phyloP scores from a whole-genome alignment of 2,329 filamentous ascomycete genomes.

The Aspergillus transmontanensis region DNA sequence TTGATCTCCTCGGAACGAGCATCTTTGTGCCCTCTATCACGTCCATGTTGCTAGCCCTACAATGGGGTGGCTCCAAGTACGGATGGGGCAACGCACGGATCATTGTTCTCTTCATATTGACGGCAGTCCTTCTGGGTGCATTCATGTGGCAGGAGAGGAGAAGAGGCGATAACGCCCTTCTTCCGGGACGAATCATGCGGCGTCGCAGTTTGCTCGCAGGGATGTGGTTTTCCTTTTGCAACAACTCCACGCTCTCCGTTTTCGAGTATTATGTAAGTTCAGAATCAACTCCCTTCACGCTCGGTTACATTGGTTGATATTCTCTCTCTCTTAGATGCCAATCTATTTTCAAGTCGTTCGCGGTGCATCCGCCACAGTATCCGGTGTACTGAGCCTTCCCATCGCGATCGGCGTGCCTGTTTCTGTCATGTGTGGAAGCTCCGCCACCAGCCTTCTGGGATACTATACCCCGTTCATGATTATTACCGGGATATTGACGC shows the following conservation, averaged over 20 bases:
- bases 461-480: slow-evolving; percentile 35
- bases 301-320: slow-evolving; percentile 24
- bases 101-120: slow-evolving; percentile 49
- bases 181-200: slow-evolving; percentile 6
- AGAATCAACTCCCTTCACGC: background rate
- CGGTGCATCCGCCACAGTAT: slow-evolving; percentile 24
- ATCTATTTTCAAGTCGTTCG: slow-evolving; percentile 35
- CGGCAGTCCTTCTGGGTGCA: slow-evolving; percentile 35
- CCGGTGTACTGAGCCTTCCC: slow-evolving; percentile 30
- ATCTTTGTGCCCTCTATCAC: slow-evolving; percentile 25
- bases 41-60: slow-evolving; percentile 16
- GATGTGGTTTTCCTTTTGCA: slow-evolving; percentile 6
- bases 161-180: slow-evolving; percentile 6
- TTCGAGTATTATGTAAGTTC: slow-evolving; percentile 7
- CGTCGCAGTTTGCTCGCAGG: slow-evolving; percentile 8
- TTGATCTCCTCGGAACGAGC: slow-evolving; percentile 39
- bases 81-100: slow-evolving; percentile 44
- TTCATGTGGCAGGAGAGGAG: background rate
- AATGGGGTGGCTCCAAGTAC: slow-evolving; percentile 40
- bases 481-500: slow-evolving; percentile 18
- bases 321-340: slow-evolving; percentile 1
- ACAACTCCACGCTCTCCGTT: slow-evolving; percentile 2
- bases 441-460: slow-evolving; percentile 20
- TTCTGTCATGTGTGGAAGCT: slow-evolving; percentile 22
- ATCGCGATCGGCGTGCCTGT: slow-evolving; percentile 25